Percentiles rank a stretch among this genome's conserved stretches.
Conservation (phyloP, 208 protist species). For the Trypanosoma cruzi region DNA sequence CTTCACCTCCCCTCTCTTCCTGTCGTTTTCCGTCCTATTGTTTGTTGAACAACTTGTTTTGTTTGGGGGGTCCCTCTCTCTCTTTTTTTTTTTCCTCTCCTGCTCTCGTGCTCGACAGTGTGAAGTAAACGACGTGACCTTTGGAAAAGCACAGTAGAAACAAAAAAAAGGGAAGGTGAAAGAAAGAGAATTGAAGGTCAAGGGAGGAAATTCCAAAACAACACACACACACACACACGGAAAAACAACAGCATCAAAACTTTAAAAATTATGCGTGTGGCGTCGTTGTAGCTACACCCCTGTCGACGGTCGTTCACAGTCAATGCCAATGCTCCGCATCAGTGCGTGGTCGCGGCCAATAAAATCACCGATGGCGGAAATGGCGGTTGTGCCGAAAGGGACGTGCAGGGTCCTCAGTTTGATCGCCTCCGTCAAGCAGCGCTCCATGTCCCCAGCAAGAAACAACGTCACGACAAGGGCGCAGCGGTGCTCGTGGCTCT, state of each 20-base stretch:
- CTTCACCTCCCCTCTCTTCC: not conserved
- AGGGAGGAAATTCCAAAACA: too few relatives aligned
- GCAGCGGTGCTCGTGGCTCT: conserved; percentile 41
- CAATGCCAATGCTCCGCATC: conserved; percentile 20
- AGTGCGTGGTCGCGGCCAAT: conserved; percentile 61
- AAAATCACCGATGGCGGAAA: conserved; percentile 59
- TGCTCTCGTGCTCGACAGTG: not conserved
- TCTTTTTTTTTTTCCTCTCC: not conserved
- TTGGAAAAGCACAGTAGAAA: not conserved
- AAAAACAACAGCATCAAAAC: not conserved
- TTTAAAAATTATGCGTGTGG: not conserved
- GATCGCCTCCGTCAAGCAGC: conserved; percentile 80
- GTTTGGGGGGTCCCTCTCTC: not conserved
- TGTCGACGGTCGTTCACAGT: not conserved
- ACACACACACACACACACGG: not conserved
- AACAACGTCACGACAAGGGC: conserved; percentile 86
- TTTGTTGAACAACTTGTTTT: not conserved
- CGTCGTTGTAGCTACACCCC: not conserved
- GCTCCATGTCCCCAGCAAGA: conserved; percentile 80
- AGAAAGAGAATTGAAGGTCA: too few relatives aligned
- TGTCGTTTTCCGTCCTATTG: not conserved
- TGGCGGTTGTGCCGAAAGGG: conserved; percentile 58
- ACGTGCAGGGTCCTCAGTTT: conserved; percentile 56
- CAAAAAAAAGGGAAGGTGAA: not conserved
- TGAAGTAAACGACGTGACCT: not conserved